A percentile compares a stretch with the other conserved stretches of the same genome.
Conservation (phyloP, 176 grass and related monocot genomes). For the Eleusine indica region DNA sequence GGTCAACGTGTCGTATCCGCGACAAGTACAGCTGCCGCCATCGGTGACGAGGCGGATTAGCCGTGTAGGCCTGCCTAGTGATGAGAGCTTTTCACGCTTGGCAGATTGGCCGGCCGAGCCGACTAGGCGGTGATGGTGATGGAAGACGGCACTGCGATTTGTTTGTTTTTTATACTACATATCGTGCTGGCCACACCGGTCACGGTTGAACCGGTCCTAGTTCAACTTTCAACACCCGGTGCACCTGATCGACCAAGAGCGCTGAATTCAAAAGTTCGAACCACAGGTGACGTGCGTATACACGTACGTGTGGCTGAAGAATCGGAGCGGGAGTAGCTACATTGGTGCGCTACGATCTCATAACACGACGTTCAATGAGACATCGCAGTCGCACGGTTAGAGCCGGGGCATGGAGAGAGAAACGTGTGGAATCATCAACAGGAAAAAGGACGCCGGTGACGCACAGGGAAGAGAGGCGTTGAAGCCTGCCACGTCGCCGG, state of each 20-base stretch:
- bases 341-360: background rate
- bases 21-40: background rate
- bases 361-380: background rate
- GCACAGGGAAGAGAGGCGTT: background rate
- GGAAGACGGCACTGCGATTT: background rate
- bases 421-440: constrained; percentile 43
- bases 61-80: background rate
- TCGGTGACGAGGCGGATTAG: background rate
- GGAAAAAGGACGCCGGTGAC: constrained; percentile 2
- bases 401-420: constrained; percentile 1
- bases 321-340: background rate
- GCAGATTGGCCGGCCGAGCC: constrained; percentile 5
- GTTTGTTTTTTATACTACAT: too few relatives aligned
- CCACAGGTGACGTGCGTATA: background rate
- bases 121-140: background rate
- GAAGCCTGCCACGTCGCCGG: constrained; percentile 42
- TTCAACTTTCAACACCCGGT: background rate
- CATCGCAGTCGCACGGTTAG: background rate
- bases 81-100: background rate
- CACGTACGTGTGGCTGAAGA: background rate
- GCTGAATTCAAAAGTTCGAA: constrained; percentile 36
- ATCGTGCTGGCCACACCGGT: constrained; percentile 30
- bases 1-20: constrained; percentile 14
- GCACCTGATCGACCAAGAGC: background rate
- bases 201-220: constrained; percentile 28